These are phyloP conservation scores for Alternaria panax DNA, from an alignment of 2,329 filamentous ascomycete genomes.

Conservation along the genomic window DNA sequence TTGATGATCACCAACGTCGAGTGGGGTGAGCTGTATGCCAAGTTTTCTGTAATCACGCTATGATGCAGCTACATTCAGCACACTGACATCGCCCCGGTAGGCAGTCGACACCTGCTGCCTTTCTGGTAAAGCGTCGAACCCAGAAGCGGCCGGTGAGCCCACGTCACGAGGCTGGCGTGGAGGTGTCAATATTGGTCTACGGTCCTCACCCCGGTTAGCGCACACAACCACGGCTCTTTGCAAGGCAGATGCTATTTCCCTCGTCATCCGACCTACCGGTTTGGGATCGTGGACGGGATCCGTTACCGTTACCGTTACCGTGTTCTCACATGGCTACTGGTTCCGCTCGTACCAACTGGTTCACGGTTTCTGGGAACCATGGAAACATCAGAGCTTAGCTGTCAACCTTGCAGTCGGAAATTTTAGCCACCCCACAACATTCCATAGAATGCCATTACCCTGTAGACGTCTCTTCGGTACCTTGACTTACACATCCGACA, in stretches of 20 bases:
- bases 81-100: not conserved
- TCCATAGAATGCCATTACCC: not conserved
- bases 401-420: slow-evolving; percentile 3
- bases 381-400: not conserved
- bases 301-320: not conserved
- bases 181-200: slow-evolving; percentile 7
- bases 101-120: not conserved
- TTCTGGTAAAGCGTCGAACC: not conserved
- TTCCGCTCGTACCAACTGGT: slow-evolving; percentile 4
- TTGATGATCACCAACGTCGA: not conserved
- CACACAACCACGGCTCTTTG: not conserved
- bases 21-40: not conserved
- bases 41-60: not conserved
- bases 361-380: not conserved
- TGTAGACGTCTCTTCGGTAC: not conserved
- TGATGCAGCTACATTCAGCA: not conserved
- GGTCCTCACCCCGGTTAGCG: slow-evolving; percentile 6
- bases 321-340: slow-evolving; percentile 9
- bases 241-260: slow-evolving; percentile 4
- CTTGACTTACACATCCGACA: not conserved
- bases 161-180: slow-evolving; percentile 8
- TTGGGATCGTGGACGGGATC: slow-evolving; percentile 1
- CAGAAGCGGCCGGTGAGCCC: slow-evolving; percentile 4
- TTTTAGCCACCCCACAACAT: not conserved
- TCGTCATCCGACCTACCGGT: slow-evolving; percentile 10